Percentiles rank a stretch among this genome's conserved stretches.
Conservation (phyloP, 1,139 yeast species). For the Debaryomyces psychrophilus region DNA sequence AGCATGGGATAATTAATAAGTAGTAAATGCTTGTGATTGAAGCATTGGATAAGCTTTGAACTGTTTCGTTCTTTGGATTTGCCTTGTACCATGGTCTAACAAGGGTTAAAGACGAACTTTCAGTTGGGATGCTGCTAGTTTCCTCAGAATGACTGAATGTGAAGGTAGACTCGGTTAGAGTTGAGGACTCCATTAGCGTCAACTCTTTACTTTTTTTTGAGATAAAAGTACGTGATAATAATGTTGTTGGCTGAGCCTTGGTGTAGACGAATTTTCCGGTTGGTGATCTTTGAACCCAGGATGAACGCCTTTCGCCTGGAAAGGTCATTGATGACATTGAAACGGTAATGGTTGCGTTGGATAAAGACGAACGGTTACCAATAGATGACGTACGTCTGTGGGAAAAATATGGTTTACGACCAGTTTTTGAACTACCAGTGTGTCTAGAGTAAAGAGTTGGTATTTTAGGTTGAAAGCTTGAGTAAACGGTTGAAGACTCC, state of each 20-base stretch:
- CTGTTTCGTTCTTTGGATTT: slow-evolving; percentile 2
- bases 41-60: slow-evolving; percentile 3
- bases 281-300: background rate
- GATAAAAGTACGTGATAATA: background rate
- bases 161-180: background rate
- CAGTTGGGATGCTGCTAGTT: background rate
- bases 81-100: slow-evolving; percentile 2
- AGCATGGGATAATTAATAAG: slow-evolving; percentile 1
- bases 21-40: slow-evolving; percentile 1
- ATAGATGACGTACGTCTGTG: too few species aligned
- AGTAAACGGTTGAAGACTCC: too few species aligned
- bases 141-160: background rate
- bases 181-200: background rate
- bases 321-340: background rate
- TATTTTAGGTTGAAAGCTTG: too few species aligned
- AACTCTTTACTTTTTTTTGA: background rate
- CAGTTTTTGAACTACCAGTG: too few species aligned
- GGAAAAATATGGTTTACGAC: too few species aligned
- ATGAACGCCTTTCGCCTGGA: background rate
- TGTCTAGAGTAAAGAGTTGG: too few species aligned
- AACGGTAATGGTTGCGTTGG: background rate
- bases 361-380: too few species aligned
- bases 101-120: slow-evolving; percentile 2
- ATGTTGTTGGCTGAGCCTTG: background rate
- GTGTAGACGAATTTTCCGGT: background rate